phyloP scores from a whole-genome alignment of 768 basidiomycete genomes.

The Tricholoma terreum region DNA sequence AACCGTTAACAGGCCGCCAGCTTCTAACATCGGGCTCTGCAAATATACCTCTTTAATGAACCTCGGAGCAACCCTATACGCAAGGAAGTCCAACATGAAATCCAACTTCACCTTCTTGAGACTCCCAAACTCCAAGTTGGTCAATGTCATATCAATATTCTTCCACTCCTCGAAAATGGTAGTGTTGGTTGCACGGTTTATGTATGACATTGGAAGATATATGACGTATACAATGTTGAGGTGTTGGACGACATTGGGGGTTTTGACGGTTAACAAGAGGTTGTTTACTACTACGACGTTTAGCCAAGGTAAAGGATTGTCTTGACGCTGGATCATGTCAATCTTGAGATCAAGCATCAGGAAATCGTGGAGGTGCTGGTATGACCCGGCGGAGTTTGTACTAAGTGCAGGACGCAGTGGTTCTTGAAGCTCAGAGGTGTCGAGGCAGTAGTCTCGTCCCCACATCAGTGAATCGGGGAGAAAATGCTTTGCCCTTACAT shows the following conservation, averaged over 20 bases:
- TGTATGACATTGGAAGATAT: slow-evolving; percentile 29
- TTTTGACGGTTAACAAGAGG: slow-evolving; percentile 19
- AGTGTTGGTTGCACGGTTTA: slow-evolving; percentile 25
- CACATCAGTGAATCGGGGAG: too few relatives aligned
- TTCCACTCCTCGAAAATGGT: slow-evolving; percentile 24
- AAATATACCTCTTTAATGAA: slow-evolving; percentile 28
- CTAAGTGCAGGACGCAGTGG: too few relatives aligned
- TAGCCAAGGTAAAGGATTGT: slow-evolving; percentile 29
- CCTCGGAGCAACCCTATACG: slow-evolving; percentile 26
- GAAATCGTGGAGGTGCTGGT: too few relatives aligned
- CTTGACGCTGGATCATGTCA: slow-evolving; percentile 25
- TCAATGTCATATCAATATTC: slow-evolving; percentile 23
- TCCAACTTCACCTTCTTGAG: slow-evolving; percentile 23
- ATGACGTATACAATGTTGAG: slow-evolving; percentile 23
- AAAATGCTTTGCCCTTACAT: too few relatives aligned
- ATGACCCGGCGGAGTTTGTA: too few relatives aligned
- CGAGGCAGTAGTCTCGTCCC: too few relatives aligned
- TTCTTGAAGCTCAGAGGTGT: too few relatives aligned
- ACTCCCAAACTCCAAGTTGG: slow-evolving; percentile 17
- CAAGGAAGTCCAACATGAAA: slow-evolving; percentile 29
- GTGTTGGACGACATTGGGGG: slow-evolving; percentile 14
- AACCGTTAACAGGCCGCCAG: slow-evolving; percentile 17
- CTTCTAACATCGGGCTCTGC: slow-evolving; percentile 23
- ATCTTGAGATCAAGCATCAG: slow-evolving; percentile 23
- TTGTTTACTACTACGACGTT: too few relatives aligned